Percentiles rank a stretch among this genome's conserved stretches.
Evolutionary conservation across 2,329 filamentous ascomycete genomes (phyloP).

Genomic region (Rugonectria rugulosa): DNA sequence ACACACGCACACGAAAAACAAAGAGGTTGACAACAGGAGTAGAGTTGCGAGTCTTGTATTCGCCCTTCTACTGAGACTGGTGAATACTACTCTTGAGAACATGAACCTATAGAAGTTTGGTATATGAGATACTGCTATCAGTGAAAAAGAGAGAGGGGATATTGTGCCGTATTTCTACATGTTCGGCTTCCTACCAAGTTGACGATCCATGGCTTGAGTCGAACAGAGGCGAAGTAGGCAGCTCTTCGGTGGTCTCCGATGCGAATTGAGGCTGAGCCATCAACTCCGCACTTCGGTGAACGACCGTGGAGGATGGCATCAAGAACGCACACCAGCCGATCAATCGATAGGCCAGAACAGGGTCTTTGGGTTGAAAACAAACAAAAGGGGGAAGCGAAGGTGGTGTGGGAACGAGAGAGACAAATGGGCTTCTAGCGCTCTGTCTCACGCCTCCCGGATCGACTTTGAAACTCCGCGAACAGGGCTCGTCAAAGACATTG

Average conservation of each 20-base stretch:
- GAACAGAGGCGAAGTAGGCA: constrained; percentile 2
- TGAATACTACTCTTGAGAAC: background rate
- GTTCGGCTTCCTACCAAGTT: background rate
- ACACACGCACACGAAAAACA: background rate
- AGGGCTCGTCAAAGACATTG: too few species aligned
- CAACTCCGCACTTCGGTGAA: constrained; percentile 28
- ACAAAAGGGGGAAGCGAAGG: too few species aligned
- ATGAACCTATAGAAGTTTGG: background rate
- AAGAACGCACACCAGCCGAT: background rate
- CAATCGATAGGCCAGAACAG: constrained; percentile 20
- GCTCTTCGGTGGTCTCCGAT: constrained; percentile 35
- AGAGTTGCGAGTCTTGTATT: constrained; percentile 3
- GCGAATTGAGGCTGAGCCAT: constrained; percentile 33
- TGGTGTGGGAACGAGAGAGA: constrained; percentile 7
- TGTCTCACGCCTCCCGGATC: background rate
- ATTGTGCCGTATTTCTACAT: constrained; percentile 3
- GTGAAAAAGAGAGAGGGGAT: background rate
- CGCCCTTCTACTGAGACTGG: background rate
- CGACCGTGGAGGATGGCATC: constrained; percentile 24
- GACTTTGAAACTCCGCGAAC: constrained; percentile 8
- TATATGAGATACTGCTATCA: background rate
- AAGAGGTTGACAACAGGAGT: constrained; percentile 1
- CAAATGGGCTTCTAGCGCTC: constrained; percentile 11
- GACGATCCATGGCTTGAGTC: constrained; percentile 2
- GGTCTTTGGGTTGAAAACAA: constrained; percentile 13